Evolutionary conservation across 2,329 filamentous ascomycete species (phyloP).

Genomic region (Hypoxylon sp.): DNA sequence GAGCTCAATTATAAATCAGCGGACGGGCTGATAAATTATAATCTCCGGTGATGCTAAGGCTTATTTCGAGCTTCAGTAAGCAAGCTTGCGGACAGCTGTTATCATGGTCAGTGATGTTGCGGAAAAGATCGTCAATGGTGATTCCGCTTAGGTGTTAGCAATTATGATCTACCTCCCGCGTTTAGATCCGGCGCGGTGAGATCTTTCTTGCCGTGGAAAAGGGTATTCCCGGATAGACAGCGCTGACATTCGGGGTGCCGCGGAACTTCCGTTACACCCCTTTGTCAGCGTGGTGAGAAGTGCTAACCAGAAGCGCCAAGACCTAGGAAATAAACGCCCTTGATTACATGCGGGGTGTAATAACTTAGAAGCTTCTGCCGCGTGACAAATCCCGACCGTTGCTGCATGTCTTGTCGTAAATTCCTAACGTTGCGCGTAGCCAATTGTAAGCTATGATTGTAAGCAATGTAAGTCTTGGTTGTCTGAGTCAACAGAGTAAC

Average conservation of each 20-base stretch:
- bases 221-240: conserved; percentile 27
- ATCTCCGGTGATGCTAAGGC: neutral
- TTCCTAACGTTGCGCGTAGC: conserved; percentile 12
- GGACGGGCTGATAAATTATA: conserved; percentile 18
- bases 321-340: conserved; percentile 11
- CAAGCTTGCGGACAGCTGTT: neutral
- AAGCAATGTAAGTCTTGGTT: conserved; percentile 23
- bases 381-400: conserved; percentile 26
- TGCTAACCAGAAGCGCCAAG: conserved; percentile 18
- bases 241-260: conserved; percentile 16
- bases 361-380: conserved; percentile 16
- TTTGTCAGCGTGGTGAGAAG: conserved; percentile 19
- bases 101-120: neutral
- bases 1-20: conserved; percentile 22
- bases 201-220: conserved; percentile 26
- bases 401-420: conserved; percentile 36
- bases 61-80: conserved; percentile 13
- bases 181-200: conserved; percentile 33
- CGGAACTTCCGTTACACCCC: conserved; percentile 5
- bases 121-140: neutral
- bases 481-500: conserved; percentile 20
- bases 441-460: conserved; percentile 15
- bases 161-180: conserved; percentile 20
- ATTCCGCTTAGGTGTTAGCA: neutral
- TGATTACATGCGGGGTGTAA: conserved; percentile 15